Evolutionary conservation across 106 monocot species (phyloP), one percentile per base, ranked within the genome.

Genomic region (Hemerocallis citrina): DNA sequence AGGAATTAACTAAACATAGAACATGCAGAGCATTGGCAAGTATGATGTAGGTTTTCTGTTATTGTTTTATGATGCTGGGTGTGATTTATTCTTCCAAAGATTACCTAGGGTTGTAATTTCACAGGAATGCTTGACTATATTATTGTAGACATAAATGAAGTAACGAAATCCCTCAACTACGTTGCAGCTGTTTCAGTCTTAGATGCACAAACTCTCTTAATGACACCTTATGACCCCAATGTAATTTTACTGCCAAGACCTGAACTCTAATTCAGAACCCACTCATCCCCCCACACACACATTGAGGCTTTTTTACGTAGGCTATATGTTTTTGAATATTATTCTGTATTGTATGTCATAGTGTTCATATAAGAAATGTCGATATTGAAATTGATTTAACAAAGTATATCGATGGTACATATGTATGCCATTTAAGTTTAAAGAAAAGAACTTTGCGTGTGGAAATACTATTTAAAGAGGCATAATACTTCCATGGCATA

Each of bases 41-140:
- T 94, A 61, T 55, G 10, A 30, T 69, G 54, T 15, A 42, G 11
- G n/a, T n/a, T n/a, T n/a, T n/a, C n/a, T n/a, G 32, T 57, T 15
- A 25, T 22, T 9, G 0, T 38, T 35, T 59, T n/a, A 46, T 40
- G 24, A 37, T 28, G 12, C 30, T 50, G 13, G 13, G 2, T 51
- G n/a, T 15, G 11, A 14, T 14, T 34, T 47, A 38, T 21, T 44
- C 8, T 43, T 67, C 30, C 2, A 52, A 28, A 16, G 24, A 10
- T 67, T 37, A 29, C 28, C 17, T 50, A 16, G 24, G 3, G 12
- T 55, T 29, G n/a, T n/a, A n/a, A n/a, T 39, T 61, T 29, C 64
- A 14, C 61, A 88, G 87, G 87, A 34, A 83, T 88, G 79, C 85
- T 98, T 65, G 98, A 98, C 71, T 92, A 98, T 75, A 82, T 98